A percentile compares a stretch with the other conserved stretches of the same genome.
Evolutionary conservation across 2,329 filamentous ascomycete genomes (phyloP).

Genomic region (Fusarium buxicola): DNA sequence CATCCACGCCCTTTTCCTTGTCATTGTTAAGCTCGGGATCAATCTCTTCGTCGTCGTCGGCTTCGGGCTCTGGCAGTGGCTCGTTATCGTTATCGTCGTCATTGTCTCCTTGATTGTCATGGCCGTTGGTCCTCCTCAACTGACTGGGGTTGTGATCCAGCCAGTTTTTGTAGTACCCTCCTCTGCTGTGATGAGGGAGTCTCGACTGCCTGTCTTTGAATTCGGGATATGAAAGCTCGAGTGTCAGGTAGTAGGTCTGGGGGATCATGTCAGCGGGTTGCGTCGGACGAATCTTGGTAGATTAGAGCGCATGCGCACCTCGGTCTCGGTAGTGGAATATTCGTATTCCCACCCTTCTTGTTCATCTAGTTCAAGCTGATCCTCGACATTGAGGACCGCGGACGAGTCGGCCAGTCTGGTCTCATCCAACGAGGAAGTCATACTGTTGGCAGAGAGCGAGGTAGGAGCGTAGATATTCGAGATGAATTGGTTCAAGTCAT

Average conservation of each 20-base stretch:
- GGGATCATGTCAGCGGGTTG: conserved; percentile 18
- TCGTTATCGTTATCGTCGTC: conserved; percentile 50
- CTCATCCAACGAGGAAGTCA: conserved; percentile 35
- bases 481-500: background rate
- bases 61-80: conserved; percentile 50
- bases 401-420: conserved; percentile 38
- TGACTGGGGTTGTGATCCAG: conserved; percentile 47
- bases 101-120: conserved; percentile 33
- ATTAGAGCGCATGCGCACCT: conserved; percentile 54
- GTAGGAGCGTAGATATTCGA: background rate
- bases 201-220: conserved; percentile 61
- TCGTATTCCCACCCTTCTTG: conserved; percentile 76
- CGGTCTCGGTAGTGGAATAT: conserved; percentile 72
- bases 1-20: conserved; percentile 35
- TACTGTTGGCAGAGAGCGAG: conserved; percentile 1
- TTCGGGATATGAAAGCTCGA: conserved; percentile 71
- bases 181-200: conserved; percentile 53
- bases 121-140: conserved; percentile 23
- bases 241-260: conserved; percentile 72
- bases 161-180: conserved; percentile 61
- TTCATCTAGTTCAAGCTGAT: conserved; percentile 51
- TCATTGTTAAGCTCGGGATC: conserved; percentile 39
- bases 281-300: background rate
- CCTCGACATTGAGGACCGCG: conserved; percentile 46
- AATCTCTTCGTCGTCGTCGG: conserved; percentile 48